Percentiles rank a stretch among this genome's conserved stretches.
Evolutionary conservation across 306 rosid species (phyloP).

Genomic region (Cercis canadensis): DNA sequence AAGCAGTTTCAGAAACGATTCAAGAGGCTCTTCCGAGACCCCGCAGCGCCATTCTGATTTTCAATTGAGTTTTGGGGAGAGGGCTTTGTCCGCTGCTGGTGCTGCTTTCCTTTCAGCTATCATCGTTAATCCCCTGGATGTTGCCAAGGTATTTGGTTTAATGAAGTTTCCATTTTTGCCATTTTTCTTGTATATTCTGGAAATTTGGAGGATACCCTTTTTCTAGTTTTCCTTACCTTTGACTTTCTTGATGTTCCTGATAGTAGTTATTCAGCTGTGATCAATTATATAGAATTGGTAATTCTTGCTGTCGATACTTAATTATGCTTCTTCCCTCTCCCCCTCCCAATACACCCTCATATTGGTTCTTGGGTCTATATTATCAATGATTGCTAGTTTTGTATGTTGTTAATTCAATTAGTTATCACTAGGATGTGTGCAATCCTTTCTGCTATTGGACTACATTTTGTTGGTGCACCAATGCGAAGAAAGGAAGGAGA

Average conservation of each 20-base stretch:
- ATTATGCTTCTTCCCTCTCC: not conserved
- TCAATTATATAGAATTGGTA: not conserved
- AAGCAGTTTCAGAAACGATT: constrained; percentile 22
- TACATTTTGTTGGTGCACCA: not conserved
- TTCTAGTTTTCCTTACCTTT: not conserved
- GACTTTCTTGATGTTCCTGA: not conserved
- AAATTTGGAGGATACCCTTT: not conserved
- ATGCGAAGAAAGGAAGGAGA: not conserved
- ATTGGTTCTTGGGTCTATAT: not conserved
- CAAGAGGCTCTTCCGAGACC: not conserved
- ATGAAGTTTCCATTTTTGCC: not conserved
- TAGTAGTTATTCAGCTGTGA: not conserved
- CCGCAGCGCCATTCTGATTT: constrained; percentile 39
- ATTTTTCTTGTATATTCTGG: not conserved
- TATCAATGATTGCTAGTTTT: not conserved
- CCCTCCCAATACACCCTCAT: not conserved
- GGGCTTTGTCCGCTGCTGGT: constrained; percentile 79
- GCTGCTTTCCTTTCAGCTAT: constrained; percentile 86
- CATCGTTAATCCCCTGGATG: constrained; percentile 87
- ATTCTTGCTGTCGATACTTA: not conserved
- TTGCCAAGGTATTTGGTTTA: constrained; percentile 67
- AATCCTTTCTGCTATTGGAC: too few species aligned
- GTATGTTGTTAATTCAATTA: not conserved
- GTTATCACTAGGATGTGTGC: too few species aligned
- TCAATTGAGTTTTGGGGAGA: constrained; percentile 61